These are phyloP conservation scores for Ogataea corticis DNA, from an alignment of 805 yeast species.

Conservation along the genomic window DNA sequence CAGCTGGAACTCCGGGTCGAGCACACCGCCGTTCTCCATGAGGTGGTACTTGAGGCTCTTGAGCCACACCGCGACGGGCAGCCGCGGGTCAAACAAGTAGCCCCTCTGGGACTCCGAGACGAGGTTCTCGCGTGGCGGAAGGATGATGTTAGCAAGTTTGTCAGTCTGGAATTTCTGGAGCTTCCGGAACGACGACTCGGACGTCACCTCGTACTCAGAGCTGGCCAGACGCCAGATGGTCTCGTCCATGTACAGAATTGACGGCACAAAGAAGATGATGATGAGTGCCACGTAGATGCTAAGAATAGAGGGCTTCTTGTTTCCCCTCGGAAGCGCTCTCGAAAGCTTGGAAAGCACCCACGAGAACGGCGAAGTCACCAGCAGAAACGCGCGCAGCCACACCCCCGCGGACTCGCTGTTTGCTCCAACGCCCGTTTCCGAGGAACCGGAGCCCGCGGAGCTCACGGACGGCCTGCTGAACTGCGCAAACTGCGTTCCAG, in stretches of 20 bases:
- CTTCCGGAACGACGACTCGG: conserved; percentile 14
- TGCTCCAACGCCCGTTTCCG: background rate
- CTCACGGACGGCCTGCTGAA: background rate
- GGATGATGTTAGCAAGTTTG: conserved; percentile 49
- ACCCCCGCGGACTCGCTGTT: background rate
- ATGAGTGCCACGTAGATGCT: conserved; percentile 17
- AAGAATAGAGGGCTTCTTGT: conserved; percentile 16
- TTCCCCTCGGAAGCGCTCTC: conserved; percentile 7
- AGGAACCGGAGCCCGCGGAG: background rate
- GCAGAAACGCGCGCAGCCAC: conserved; percentile 1
- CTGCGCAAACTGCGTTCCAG: conserved; percentile 3
- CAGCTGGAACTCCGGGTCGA: conserved; percentile 26
- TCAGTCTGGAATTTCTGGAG: conserved; percentile 17
- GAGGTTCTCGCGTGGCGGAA: conserved; percentile 50
- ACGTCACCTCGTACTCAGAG: conserved; percentile 14
- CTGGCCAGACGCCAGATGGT: conserved; percentile 11
- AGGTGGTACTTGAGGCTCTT: conserved; percentile 19
- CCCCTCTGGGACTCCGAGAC: background rate
- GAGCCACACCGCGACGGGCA: conserved; percentile 34
- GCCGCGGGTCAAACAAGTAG: conserved; percentile 33
- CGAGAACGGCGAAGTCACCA: conserved; percentile 12
- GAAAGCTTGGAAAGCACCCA: conserved; percentile 6
- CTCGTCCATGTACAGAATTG: conserved; percentile 19
- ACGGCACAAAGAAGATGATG: conserved; percentile 18
- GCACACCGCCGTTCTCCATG: conserved; percentile 15